These are phyloP conservation scores for Leccinum arenicola DNA, from an alignment of 768 basidiomycete species.

Conservation along the genomic window DNA sequence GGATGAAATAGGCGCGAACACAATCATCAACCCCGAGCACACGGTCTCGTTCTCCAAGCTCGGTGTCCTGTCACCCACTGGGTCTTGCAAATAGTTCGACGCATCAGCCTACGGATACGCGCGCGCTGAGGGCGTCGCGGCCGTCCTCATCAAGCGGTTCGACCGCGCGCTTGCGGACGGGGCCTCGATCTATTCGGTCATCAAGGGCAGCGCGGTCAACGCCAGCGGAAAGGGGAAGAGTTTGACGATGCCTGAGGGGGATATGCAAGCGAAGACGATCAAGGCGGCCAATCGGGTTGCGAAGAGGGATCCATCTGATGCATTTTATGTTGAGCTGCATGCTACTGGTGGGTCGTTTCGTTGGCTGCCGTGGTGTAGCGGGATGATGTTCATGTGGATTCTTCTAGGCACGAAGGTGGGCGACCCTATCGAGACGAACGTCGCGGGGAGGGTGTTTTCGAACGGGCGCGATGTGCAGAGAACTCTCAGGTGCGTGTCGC, in stretches of 20 bases:
- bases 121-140: conserved; percentile 29
- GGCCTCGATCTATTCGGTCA: conserved; percentile 30
- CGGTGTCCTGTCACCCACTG: conserved; percentile 34
- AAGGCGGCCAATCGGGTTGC: conserved; percentile 31
- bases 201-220: conserved; percentile 34
- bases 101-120: conserved; percentile 33
- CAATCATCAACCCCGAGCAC: conserved; percentile 27
- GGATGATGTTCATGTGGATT: not conserved
- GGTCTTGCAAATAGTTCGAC: conserved; percentile 32
- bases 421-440: conserved; percentile 51
- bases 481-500: conserved; percentile 15
- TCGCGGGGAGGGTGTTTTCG: conserved; percentile 39
- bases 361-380: not conserved
- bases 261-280: conserved; percentile 34
- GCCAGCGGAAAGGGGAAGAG: conserved; percentile 33
- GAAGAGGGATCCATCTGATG: conserved; percentile 34
- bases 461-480: conserved; percentile 17
- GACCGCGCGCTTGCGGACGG: conserved; percentile 31
- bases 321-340: conserved; percentile 49
- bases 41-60: conserved; percentile 27
- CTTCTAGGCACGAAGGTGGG: conserved; percentile 38
- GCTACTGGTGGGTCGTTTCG: conserved; percentile 36
- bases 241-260: conserved; percentile 34
- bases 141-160: conserved; percentile 34
- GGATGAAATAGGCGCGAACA: conserved; percentile 24